phyloP scores from a whole-genome alignment of 345 rosid species.

The Abelmoschus esculentus region DNA sequence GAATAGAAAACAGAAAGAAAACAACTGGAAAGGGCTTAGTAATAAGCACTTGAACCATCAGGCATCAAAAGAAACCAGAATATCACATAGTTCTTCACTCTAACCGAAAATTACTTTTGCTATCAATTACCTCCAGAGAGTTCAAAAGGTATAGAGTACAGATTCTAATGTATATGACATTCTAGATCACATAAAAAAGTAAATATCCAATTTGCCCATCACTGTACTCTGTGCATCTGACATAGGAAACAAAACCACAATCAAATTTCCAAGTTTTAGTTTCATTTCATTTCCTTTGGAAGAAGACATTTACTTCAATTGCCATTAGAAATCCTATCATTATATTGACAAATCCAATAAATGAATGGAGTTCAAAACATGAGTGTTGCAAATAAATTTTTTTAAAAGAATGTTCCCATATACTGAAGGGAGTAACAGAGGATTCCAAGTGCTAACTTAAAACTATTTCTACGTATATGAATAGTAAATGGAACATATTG shows the following conservation, averaged over 20 bases:
- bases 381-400: neutral
- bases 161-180: neutral
- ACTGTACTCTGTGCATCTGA: neutral
- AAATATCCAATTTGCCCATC: neutral
- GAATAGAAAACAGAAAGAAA: neutral
- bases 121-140: neutral
- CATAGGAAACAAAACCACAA: neutral
- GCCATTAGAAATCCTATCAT: neutral
- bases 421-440: neutral
- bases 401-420: neutral
- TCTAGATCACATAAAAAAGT: neutral
- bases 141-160: neutral
- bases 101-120: neutral
- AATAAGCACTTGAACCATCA: slow-evolving; percentile 1
- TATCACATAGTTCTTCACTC: neutral
- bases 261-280: neutral
- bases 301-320: neutral
- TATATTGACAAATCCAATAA: neutral
- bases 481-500: neutral
- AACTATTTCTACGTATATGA: neutral
- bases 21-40: neutral
- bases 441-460: neutral
- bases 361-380: neutral
- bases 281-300: neutral
- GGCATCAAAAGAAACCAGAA: slow-evolving; percentile 2